Evolutionary conservation across 495 filamentous ascomycete genomes (phyloP).

Genomic region (Penicillium bialowiezense): DNA sequence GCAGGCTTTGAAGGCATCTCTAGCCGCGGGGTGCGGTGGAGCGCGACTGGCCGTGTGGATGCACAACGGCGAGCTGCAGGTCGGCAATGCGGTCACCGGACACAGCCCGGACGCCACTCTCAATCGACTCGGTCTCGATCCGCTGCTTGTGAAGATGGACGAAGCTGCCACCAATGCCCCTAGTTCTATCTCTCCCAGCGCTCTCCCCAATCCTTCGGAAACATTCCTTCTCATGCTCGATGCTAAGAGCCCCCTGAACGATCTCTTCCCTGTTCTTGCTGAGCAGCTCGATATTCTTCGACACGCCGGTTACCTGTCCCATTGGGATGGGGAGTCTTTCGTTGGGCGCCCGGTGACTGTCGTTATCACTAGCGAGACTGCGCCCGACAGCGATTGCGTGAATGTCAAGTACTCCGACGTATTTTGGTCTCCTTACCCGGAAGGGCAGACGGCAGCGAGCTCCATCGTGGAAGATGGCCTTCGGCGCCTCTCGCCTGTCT

Average conservation of each 20-base stretch:
- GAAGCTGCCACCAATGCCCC: background rate
- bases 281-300: conserved; percentile 55
- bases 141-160: conserved; percentile 6
- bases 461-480: conserved; percentile 3
- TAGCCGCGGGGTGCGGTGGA: conserved; percentile 18
- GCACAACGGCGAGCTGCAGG: conserved; percentile 45
- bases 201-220: background rate
- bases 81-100: conserved; percentile 46
- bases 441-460: conserved; percentile 8
- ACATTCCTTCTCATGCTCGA: conserved; percentile 18
- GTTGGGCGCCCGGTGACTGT: conserved; percentile 62
- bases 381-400: conserved; percentile 46
- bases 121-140: conserved; percentile 12
- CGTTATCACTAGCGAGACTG: conserved; percentile 63
- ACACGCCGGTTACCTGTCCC: conserved; percentile 55
- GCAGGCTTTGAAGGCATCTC: conserved; percentile 16
- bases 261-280: conserved; percentile 17
- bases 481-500: conserved; percentile 12
- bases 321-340: conserved; percentile 46
- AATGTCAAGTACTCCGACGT: conserved; percentile 49
- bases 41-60: conserved; percentile 64
- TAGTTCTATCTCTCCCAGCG: background rate
- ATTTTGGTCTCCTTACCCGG: conserved; percentile 65
- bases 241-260: conserved; percentile 8
- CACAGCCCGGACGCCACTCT: conserved; percentile 5